Evolutionary conservation across 2,329 filamentous ascomycete genomes (phyloP), one percentile per base, ranked within the genome.

Genomic region (Geosmithia morbida): DNA sequence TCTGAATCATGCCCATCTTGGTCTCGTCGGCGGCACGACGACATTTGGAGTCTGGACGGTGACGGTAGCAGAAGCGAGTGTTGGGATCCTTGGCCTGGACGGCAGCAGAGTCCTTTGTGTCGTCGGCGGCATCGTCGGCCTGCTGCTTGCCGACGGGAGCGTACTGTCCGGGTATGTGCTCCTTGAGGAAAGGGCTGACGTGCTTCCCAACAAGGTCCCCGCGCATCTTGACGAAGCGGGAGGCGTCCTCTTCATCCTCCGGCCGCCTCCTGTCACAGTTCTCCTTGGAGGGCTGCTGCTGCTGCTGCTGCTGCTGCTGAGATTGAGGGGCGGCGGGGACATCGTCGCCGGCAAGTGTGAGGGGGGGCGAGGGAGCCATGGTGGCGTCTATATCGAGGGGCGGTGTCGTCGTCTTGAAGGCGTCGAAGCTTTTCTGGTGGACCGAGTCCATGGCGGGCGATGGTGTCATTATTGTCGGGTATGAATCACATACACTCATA

Each of bases 31-130:
- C 89, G 52, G 94, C 87, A 51, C 88, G 80, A 51, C 89, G 77
- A 66, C 92, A 98, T 67, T 96, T 94, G 47, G 90, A 80, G 63
- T 97, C 92, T 2, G 92, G 92, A 47, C 86, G 77, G 64, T 98
- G 92, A 48, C 92, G 82, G 64, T 98, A 98, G 68, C 92, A 98
- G 68, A 85, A 97, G 62, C 86, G 92, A 55, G 87, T 94, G 61
- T 89, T 94, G 37, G 73, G 75, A 51, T 79, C 76, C 56, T 64
- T 70, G 43, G 69, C 66, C 43, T 59, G 66, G 45, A 51, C 60
- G 61, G 52, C 48, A 11, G 54, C 46, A 41, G 48, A 46, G 18
- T 51, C 49, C 11, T 37, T 37, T 7, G 5, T 37, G 33, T 37
- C 33, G 11, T 13, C 14, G 33, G 3, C 11, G 11, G 33, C 6